Base-by-base conservation (phyloP, 2,329 filamentous ascomycete species). In the Chalaropsis thielavioides region DNA sequence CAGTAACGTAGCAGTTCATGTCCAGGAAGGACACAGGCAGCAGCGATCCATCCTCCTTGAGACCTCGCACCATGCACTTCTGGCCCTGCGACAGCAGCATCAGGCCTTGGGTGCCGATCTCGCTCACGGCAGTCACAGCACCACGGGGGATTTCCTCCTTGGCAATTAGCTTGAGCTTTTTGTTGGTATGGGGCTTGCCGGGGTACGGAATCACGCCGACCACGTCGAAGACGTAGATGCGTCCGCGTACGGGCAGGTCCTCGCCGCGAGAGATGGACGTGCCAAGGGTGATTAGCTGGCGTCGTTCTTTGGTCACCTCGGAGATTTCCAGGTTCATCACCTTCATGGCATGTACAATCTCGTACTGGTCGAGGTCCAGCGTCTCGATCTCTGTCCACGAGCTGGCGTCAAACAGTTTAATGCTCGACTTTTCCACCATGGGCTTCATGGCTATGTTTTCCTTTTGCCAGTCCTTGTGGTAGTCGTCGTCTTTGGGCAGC, bases 21-120 rank as follows among this genome's bases (percentile, higher is more conserved):
- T 99, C 94, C 80, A 99, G 88, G 72, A 99, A 99, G 0, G 94
- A 94, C 2, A 99, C 92, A 0, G 94, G 94, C 0, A 97, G 79
- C 63, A 97, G 81, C 1, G 89, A 91, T 0, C 92, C 90, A 72
- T 99, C 94, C 74, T 99, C 94, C 73, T 96, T 96, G 2, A 99
- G 80, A 49, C 94, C 94, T 67, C 94, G 83, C 0, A 99, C 91
- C 88, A 99, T 95, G 73, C 91, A 92, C 75, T 99, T 99, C 72
- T 96, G 92, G 0, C 94, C 94, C 72, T 99, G 94, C 0, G 92
- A 91, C 49, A 89, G 89, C 68, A 94, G 86, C 80, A 95, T 85
- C 69, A 92, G 90, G 1, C 89, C 94, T 74, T 94, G 91, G 0
- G 86, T 90, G 51, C 89, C 92, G 64, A 95, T 87, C 68, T 89